phyloP scores from a whole-genome alignment of 2,329 filamentous ascomycete genomes.

The Lachnellula hyalina region DNA sequence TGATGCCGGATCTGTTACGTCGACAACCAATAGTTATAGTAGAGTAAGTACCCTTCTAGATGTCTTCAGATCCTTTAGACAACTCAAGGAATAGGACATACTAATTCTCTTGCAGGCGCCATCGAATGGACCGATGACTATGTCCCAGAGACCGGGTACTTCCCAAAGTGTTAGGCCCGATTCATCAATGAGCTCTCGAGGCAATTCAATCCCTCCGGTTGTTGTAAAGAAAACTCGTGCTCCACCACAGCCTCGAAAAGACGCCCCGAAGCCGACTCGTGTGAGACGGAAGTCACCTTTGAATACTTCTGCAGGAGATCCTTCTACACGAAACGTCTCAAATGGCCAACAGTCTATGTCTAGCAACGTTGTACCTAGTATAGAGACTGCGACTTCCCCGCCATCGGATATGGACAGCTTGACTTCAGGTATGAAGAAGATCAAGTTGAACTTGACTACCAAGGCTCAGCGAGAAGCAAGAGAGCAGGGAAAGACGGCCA shows the following conservation, averaged over 20 bases:
- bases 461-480: slow-evolving; percentile 53
- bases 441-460: slow-evolving; percentile 54
- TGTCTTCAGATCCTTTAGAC: no score
- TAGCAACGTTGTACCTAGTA: slow-evolving; percentile 6
- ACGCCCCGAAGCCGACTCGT: slow-evolving; percentile 31
- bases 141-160: slow-evolving; percentile 34
- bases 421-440: slow-evolving; percentile 55
- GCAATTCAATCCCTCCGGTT: slow-evolving; percentile 34
- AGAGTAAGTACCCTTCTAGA: slow-evolving; percentile 1
- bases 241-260: slow-evolving; percentile 38
- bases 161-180: slow-evolving; percentile 39
- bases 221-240: slow-evolving; percentile 56
- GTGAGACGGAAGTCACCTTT: slow-evolving; percentile 26
- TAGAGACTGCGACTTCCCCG: slow-evolving; percentile 3
- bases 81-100: neutral
- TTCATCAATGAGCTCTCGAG: slow-evolving; percentile 39
- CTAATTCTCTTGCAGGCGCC: slow-evolving; percentile 1
- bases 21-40: slow-evolving; percentile 19
- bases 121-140: slow-evolving; percentile 25
- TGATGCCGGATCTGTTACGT: slow-evolving; percentile 31
- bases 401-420: slow-evolving; percentile 46
- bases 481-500: slow-evolving; percentile 29
- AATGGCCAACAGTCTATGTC: neutral
- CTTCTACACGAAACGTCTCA: neutral
- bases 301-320: slow-evolving; percentile 6